Conservation (phyloP, 306 rosid genomes). For the Amphicarpaea edgeworthii region DNA sequence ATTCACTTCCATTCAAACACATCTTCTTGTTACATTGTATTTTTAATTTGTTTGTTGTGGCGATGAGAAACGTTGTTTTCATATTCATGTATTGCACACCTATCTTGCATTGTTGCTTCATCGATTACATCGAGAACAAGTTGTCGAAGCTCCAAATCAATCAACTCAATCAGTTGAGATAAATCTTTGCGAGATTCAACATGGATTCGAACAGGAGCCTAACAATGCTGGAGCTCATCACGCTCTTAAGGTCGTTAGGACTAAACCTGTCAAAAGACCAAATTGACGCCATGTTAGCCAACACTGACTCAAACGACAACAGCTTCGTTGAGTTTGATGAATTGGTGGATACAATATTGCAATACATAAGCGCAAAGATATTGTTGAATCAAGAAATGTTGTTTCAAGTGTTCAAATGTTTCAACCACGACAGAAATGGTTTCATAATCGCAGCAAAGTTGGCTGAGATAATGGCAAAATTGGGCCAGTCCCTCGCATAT, state of each 20-base stretch:
- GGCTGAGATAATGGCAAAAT: constrained; percentile 74
- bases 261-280: constrained; percentile 66
- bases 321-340: constrained; percentile 79
- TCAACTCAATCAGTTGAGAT: constrained; percentile 58
- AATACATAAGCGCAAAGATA: constrained; percentile 55
- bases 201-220: constrained; percentile 81
- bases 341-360: constrained; percentile 62
- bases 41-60: too few species aligned
- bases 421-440: constrained; percentile 78
- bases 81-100: not conserved
- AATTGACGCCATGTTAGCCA: constrained; percentile 58
- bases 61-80: too few species aligned
- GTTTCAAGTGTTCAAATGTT: constrained; percentile 61
- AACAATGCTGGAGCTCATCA: constrained; percentile 69
- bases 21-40: too few species aligned
- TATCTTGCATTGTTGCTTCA: not conserved
- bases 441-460: constrained; percentile 69
- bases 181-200: constrained; percentile 69
- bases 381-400: constrained; percentile 62
- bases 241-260: constrained; percentile 71
- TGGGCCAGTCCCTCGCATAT: constrained; percentile 77
- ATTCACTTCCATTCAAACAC: not conserved
- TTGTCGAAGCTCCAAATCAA: constrained; percentile 53
- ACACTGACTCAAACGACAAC: constrained; percentile 70
- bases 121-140: constrained; percentile 4